Base-by-base conservation (phyloP, 2,329 filamentous ascomycete genomes). In the Aspergillus nomiae region DNA sequence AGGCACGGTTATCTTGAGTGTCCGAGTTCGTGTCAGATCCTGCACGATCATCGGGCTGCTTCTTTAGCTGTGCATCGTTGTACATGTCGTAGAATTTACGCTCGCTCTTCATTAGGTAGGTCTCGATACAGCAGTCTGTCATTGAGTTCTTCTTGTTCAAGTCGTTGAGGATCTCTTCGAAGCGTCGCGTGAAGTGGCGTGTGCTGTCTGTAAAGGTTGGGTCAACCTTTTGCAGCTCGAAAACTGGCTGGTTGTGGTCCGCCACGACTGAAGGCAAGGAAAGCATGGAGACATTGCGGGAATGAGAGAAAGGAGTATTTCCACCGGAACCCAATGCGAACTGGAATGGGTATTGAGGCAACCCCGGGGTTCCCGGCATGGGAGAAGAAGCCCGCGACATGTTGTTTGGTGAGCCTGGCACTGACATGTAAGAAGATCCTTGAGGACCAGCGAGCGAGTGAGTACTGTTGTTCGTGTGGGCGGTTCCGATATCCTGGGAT, bases 151-250 rank as follows among this genome's bases (percentile, higher is more conserved):
- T 80, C 9, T 84, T 86, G 54, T 78, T 84, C 21, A 90, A 77
- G 2, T 76, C 73, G 38, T 86, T 83, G 1, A 90, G 81, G 70
- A 82, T 85, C 71, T 84, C 82, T 62, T 86, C 84, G 65, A 89
- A 90, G 1, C 78, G 81, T 63, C 80, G 80, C 66, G 85, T 87
- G 73, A 87, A 90, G 64, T 87, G 81, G 36, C 87, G 87, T 34
- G 82, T 86, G 53, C 84, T 83, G 70, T 90, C 88, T 7, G 85
- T 89, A 77, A 90, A 90, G 77, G 87, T 88, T 2, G 87, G 88
- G 67, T 88, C 87, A 0, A 90, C 86, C 61, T 89, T 87, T 71
- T 90, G 88, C n/a, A 89, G 82, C 65, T 86, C 84, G 70, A 84
- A 87, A 69, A 88, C 84, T 56, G 56, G 51, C 32, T 62, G 60